Evolutionary conservation across 345 rosid species (phyloP), one percentile per base, ranked within the genome.

Genomic region (Bretschneidera sinensis): DNA sequence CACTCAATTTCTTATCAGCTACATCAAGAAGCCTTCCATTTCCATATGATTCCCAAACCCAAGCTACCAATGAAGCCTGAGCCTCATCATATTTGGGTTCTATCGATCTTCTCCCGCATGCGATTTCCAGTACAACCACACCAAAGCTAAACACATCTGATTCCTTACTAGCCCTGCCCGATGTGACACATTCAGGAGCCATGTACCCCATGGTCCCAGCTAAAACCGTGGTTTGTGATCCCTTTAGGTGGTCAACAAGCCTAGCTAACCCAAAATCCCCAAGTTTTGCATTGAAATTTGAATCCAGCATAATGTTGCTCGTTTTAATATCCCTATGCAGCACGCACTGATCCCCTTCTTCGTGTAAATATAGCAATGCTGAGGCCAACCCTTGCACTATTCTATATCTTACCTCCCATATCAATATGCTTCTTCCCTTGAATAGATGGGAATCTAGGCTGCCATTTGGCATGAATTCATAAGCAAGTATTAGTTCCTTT

Each of bases 251-350:
- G n/a, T n/a, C n/a, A n/a, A 63, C 0, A 49, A 53, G 15, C 0
- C 76, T 22, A 17, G 81, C 86, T 25, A 79, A 28, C 17, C 81
- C 79, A 0, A 79, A 82, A 62, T 82, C 76, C 17, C 86, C 86
- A 4, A 79, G 49, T 71, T 79, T 82, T 4, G 39, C 78, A 59
- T 75, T 74, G 39, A 74, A 80, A 17, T 51, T 54, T 5, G 67
- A 63, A 45, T 77, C 81, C 17, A n/a, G n/a, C n/a, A n/a, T n/a
- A n/a, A n/a, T 55, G 18, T 79, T 76, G 55, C 74, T 74, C 1
- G 66, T 57, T 28, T 80, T 80, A 22, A 80, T 71, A 31, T 76
- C 79, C 10, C 76, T 43, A 43, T 74, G 81, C 0, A 80, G 43
- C 18, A 74, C 79, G 39, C 77, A 71, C 53, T 74, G 81, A 43